Evolutionary conservation across 805 yeast species (phyloP), one percentile per base, ranked within the genome.

Genomic region (Saccharomycopsis capsularis): DNA sequence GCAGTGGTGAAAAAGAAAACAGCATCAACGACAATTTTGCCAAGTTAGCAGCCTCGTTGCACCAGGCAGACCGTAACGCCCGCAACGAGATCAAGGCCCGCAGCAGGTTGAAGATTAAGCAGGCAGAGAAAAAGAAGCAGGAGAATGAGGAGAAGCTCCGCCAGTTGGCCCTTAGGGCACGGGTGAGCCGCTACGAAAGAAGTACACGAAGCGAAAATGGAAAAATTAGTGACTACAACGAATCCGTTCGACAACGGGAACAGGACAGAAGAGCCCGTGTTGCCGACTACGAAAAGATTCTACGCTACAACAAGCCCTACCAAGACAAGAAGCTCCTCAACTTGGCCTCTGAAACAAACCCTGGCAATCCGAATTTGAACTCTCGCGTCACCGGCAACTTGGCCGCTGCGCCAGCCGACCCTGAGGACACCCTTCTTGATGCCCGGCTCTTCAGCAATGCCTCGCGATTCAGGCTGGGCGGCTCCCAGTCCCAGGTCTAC

Each of bases 31-130:
- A 78, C 48, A 79, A 79, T 40, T 81, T 83, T 60, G 71, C 77
- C 2, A 68, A 73, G 29, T 70, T 91, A 22, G 77, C 89, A 1
- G 76, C 73, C 44, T 96, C 97, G 0, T 69, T 91, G 45, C 82
- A 78, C 46, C 66, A 67, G 15, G 95, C 93, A 0, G 91, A 80
- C 45, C 65, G 69, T 22, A 68, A 73, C 45, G 83, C 84, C 1
- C 67, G 84, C 43, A 74, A 76, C 42, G 81, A 78, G 49, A 69
- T 82, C 30, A 69, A 69, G 42, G 59, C 72, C 47, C 69, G 82
- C 46, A 71, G 76, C 22, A 71, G 70, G 32, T 62, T 75, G 64
- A 75, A 73, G 58, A 68, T 68, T 53, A 66, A 70, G 56, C 58
- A 71, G 34, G 77, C 77, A 15, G 81, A 75, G 55, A 68, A 73